Percentiles rank a stretch among this genome's conserved stretches.
These are phyloP conservation scores for Omphalotus olearius DNA, from an alignment of 1,284 basidiomycete species.

Conservation along the genomic window DNA sequence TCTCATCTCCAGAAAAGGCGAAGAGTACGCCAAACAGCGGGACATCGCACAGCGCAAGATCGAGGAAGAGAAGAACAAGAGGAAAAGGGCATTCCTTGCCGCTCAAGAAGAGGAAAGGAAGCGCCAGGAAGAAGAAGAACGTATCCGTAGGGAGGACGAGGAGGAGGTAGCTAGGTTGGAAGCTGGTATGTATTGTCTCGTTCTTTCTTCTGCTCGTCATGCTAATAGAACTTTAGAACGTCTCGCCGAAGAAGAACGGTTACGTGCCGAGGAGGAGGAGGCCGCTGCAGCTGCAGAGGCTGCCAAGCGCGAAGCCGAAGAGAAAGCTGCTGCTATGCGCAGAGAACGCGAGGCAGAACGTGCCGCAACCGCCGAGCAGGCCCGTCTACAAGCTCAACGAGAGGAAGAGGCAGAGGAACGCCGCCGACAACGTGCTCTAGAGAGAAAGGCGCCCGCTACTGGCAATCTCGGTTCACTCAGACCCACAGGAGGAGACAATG, in stretches of 20 bases:
- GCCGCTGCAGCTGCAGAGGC: constrained; percentile 45
- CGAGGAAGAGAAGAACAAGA: constrained; percentile 83
- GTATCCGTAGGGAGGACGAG: constrained; percentile 66
- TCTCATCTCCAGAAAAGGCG: constrained; percentile 63
- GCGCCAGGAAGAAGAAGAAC: constrained; percentile 43
- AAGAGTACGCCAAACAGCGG: constrained; percentile 66
- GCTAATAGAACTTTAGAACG: constrained; percentile 36
- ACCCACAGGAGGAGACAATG: constrained; percentile 23
- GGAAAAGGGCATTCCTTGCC: constrained; percentile 51
- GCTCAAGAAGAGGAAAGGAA: constrained; percentile 56
- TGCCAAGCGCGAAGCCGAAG: constrained; percentile 59
- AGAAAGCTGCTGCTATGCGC: constrained; percentile 46
- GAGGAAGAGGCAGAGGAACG: constrained; percentile 40
- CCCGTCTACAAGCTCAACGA: constrained; percentile 60
- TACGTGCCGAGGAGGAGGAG: constrained; percentile 48
- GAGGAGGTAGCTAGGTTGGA: constrained; percentile 81
- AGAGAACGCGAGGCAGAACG: constrained; percentile 67
- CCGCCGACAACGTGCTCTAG: constrained; percentile 22
- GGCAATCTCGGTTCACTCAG: constrained; percentile 17
- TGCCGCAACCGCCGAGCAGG: constrained; percentile 52
- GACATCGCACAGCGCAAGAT: constrained; percentile 68
- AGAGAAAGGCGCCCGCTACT: constrained; percentile 22
- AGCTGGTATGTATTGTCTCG: constrained; percentile 40
- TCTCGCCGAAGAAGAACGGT: constrained; percentile 49
- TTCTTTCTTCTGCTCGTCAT: constrained; percentile 1